Conservation (phyloP, 1,284 basidiomycete genomes). For the Apiotrichum montevideense region DNA sequence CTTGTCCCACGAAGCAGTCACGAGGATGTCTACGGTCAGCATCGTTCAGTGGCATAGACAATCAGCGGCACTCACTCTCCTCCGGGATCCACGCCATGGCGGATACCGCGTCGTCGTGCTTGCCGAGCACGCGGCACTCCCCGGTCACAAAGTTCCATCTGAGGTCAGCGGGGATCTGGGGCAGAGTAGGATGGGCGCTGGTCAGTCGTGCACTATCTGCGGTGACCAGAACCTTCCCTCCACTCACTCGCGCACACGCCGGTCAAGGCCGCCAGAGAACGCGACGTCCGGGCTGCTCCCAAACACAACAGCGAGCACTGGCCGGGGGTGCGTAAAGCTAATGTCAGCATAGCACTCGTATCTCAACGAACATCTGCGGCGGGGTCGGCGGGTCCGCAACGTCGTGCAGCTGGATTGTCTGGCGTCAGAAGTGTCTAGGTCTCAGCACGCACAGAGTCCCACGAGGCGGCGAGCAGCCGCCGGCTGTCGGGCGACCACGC, state of each 20-base stretch:
- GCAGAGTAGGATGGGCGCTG: no score
- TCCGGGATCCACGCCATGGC: conserved; percentile 46
- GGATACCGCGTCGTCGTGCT: conserved; percentile 48
- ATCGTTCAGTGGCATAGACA: not conserved
- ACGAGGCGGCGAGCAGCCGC: conserved; percentile 70
- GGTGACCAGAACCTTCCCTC: not conserved
- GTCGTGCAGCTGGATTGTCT: conserved; percentile 46
- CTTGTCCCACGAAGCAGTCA: conserved; percentile 87
- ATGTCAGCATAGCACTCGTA: not conserved
- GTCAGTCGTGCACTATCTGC: no score
- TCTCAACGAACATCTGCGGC: conserved; percentile 29
- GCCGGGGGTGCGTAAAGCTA: conserved; percentile 40
- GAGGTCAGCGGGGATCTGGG: conserved; percentile 20
- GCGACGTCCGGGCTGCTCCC: conserved; percentile 41
- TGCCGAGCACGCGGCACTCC: conserved; percentile 47
- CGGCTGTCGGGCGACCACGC: conserved; percentile 75
- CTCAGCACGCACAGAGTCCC: conserved; percentile 68
- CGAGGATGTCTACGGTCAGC: conserved; percentile 55
- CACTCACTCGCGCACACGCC: conserved; percentile 52
- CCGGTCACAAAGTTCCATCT: conserved; percentile 49
- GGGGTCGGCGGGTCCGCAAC: conserved; percentile 31
- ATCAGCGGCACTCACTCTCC: conserved; percentile 32
- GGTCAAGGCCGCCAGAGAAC: conserved; percentile 48
- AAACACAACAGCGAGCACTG: conserved; percentile 46
- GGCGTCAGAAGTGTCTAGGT: conserved; percentile 38